Conservation (phyloP, 371 early-diverging fungal species). For the Dichotomocladium elegans region DNA sequence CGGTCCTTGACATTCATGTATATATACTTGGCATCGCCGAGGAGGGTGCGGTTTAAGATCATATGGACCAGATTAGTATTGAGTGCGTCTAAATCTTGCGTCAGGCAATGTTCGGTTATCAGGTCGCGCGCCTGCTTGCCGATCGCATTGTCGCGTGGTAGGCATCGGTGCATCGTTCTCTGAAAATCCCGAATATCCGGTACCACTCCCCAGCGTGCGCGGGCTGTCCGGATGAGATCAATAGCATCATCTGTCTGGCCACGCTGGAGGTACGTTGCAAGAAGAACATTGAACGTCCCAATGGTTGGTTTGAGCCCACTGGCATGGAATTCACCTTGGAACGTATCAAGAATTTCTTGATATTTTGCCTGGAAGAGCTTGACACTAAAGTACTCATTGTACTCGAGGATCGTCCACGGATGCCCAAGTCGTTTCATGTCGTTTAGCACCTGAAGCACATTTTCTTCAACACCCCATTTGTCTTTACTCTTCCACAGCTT, state of each 20-base stretch:
- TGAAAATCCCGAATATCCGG: conserved; percentile 36
- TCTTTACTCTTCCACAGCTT: conserved; percentile 21
- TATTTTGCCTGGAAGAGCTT: conserved; percentile 34
- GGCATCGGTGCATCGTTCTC: conserved; percentile 35
- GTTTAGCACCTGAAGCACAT: conserved; percentile 25
- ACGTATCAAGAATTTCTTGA: conserved; percentile 28
- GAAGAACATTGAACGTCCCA: conserved; percentile 35
- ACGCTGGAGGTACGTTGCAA: conserved; percentile 36
- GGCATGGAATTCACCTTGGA: conserved; percentile 7
- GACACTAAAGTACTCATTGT: conserved; percentile 41
- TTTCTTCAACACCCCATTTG: conserved; percentile 35
- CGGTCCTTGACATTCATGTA: conserved; percentile 11
- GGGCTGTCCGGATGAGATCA: conserved; percentile 23
- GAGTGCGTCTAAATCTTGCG: conserved; percentile 14
- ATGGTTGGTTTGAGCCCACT: conserved; percentile 12
- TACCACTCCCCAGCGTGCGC: conserved; percentile 3
- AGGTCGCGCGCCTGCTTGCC: conserved; percentile 20
- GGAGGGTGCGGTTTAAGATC: conserved; percentile 12
- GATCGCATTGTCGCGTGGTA: conserved; percentile 21
- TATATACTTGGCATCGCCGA: conserved; percentile 19
- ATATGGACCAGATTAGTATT: conserved; percentile 25
- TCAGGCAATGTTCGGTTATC: conserved; percentile 19
- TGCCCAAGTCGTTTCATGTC: conserved; percentile 33
- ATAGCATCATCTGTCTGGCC: conserved; percentile 26
- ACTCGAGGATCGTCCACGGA: conserved; percentile 30